These are phyloP conservation scores for Fusarium longipes DNA, from an alignment of 2,329 filamentous ascomycete species.

Conservation along the genomic window DNA sequence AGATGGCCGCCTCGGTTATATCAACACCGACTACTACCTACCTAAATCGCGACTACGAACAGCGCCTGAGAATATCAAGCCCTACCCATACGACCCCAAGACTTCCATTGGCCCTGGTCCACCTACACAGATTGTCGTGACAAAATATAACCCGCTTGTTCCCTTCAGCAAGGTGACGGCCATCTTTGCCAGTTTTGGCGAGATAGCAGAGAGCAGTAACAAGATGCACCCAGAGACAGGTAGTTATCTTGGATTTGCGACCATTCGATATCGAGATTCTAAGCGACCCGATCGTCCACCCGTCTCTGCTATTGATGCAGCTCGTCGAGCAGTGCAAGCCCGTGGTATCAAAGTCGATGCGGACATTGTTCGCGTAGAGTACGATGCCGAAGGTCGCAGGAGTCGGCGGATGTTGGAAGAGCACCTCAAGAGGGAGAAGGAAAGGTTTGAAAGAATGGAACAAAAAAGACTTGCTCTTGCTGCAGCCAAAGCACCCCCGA, in stretches of 20 bases:
- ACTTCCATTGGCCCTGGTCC: slow-evolving; percentile 90
- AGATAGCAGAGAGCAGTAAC: slow-evolving; percentile 91
- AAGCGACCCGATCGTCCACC: slow-evolving; percentile 57
- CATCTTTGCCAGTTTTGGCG: slow-evolving; percentile 83
- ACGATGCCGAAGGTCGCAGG: slow-evolving; percentile 87
- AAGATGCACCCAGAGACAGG: slow-evolving; percentile 96
- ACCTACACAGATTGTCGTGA: slow-evolving; percentile 89
- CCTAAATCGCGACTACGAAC: slow-evolving; percentile 77
- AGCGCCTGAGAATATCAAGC: slow-evolving; percentile 81
- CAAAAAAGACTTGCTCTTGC: slow-evolving; percentile 50
- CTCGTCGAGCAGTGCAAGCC: slow-evolving; percentile 80
- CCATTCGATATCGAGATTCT: slow-evolving; percentile 86
- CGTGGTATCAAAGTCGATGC: slow-evolving; percentile 84
- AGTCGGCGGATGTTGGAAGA: slow-evolving; percentile 83
- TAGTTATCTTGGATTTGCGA: slow-evolving; percentile 92
- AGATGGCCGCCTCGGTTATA: slow-evolving; percentile 72
- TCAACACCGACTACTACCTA: slow-evolving; percentile 76
- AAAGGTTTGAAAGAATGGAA: slow-evolving; percentile 70
- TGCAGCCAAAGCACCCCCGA: slow-evolving; percentile 51
- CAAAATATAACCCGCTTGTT: slow-evolving; percentile 93
- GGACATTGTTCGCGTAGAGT: slow-evolving; percentile 81
- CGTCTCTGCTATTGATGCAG: slow-evolving; percentile 80
- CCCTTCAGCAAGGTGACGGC: slow-evolving; percentile 81
- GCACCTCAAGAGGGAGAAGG: slow-evolving; percentile 75
- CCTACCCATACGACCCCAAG: slow-evolving; percentile 82